Conservation (phyloP, 495 filamentous ascomycete species). For the Hypoxylon perforatum region DNA sequence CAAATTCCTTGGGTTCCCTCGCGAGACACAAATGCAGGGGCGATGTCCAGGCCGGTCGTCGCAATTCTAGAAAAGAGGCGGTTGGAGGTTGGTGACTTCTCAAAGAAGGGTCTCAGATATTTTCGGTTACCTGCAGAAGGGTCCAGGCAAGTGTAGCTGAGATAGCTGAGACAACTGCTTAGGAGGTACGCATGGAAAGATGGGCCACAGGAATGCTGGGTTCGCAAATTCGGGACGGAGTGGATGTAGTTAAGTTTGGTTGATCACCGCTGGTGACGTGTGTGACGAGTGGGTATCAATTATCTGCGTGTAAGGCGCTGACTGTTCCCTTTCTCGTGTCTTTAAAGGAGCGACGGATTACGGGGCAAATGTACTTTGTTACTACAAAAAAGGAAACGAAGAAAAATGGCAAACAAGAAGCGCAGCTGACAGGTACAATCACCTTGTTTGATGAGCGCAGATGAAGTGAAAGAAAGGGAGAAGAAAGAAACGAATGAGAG, state of each 20-base stretch:
- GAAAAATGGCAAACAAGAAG: constrained; percentile 18
- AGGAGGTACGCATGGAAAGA: no score
- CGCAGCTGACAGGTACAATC: neutral
- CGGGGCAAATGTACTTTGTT: constrained; percentile 14
- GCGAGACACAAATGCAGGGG: constrained; percentile 28
- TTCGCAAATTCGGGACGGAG: constrained; percentile 4
- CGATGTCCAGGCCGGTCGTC: constrained; percentile 22
- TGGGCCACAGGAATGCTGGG: constrained; percentile 10
- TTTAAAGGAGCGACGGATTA: constrained; percentile 38
- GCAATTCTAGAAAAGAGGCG: constrained; percentile 32
- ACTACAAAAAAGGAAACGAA: neutral
- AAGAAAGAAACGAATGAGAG: constrained; percentile 39
- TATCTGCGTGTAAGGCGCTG: constrained; percentile 33
- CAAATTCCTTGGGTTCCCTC: constrained; percentile 1
- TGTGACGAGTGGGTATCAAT: constrained; percentile 17
- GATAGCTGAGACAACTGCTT: no score
- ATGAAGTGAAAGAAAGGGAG: constrained; percentile 16
- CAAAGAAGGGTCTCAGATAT: constrained; percentile 30
- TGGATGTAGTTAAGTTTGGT: constrained; percentile 23
- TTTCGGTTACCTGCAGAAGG: constrained; percentile 36
- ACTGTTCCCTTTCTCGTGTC: constrained; percentile 21
- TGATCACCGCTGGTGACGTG: constrained; percentile 37
- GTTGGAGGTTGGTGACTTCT: constrained; percentile 14
- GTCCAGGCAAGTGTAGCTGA: constrained; percentile 1
- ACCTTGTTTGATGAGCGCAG: constrained; percentile 10